Conservation (phyloP, 257 asterid species). For the Jasminum sambac region DNA sequence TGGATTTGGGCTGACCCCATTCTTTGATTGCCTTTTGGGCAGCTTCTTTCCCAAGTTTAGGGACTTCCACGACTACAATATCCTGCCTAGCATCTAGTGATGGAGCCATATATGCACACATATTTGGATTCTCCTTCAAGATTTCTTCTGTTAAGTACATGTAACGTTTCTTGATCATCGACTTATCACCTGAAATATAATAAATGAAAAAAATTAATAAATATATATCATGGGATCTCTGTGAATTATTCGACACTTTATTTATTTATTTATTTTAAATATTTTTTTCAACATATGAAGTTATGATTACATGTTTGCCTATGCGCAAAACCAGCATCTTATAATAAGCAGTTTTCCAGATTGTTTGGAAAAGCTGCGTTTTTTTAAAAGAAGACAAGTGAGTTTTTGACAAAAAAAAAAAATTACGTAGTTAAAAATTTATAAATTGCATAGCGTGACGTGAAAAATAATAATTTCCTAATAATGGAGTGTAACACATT, state of each 20-base stretch:
- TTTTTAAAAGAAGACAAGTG: no score
- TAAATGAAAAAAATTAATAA: not conserved
- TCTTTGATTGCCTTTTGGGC: slow-evolving; percentile 80
- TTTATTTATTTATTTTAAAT: no score
- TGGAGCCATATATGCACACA: slow-evolving; percentile 68
- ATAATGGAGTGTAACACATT: no score
- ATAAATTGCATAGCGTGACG: no score
- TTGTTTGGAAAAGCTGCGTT: no score
- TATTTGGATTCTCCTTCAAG: slow-evolving; percentile 50
- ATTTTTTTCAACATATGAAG: no score
- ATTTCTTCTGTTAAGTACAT: slow-evolving; percentile 67
- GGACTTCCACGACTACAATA: slow-evolving; percentile 73
- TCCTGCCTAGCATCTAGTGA: slow-evolving; percentile 74
- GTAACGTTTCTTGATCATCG: slow-evolving; percentile 61
- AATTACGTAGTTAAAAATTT: no score
- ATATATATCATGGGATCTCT: not conserved
- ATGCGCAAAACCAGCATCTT: no score
- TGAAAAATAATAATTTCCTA: no score
- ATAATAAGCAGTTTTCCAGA: no score
- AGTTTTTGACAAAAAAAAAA: no score
- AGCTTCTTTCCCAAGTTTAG: slow-evolving; percentile 78
- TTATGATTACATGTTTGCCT: no score
- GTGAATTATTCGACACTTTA: not conserved
- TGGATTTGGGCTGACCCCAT: slow-evolving; percentile 87
- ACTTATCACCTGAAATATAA: slow-evolving; percentile 59